phyloP scores from a whole-genome alignment of 2,329 filamentous ascomycete species.

The Bipolaris bicolor region DNA sequence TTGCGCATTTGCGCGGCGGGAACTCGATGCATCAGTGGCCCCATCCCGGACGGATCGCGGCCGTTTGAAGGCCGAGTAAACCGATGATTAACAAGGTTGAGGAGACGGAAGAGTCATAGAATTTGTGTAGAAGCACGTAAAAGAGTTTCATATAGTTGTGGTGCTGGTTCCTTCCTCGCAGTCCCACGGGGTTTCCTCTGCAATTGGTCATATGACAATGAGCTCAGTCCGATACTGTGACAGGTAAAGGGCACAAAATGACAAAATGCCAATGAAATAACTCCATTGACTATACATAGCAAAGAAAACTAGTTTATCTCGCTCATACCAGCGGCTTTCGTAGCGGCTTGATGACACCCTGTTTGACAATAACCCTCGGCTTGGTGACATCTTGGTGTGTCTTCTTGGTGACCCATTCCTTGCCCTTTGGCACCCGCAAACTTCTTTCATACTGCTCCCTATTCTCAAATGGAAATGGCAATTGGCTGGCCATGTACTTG shows the following conservation, averaged over 20 bases:
- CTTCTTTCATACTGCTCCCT: constrained; percentile 88
- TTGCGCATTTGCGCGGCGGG: constrained; percentile 26
- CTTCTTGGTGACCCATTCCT: constrained; percentile 96
- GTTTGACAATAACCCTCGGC: constrained; percentile 87
- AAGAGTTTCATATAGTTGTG: neutral
- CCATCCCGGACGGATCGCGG: neutral
- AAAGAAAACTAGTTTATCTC: neutral
- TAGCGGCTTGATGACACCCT: constrained; percentile 91
- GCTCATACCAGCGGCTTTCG: constrained; percentile 68
- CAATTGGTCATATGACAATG: neutral
- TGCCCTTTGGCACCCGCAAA: constrained; percentile 83
- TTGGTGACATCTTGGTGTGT: constrained; percentile 89
- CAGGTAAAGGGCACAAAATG: neutral
- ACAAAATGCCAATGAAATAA: neutral
- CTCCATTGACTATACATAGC: neutral
- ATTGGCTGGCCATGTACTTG: constrained; percentile 80
- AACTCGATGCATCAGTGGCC: neutral
- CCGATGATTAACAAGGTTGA: no score
- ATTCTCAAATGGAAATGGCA: constrained; percentile 91
- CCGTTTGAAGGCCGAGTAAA: neutral
- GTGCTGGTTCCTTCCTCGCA: neutral
- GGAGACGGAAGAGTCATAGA: no score
- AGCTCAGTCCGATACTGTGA: neutral
- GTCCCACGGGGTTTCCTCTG: neutral
- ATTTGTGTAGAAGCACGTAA: no score